Percentiles rank a stretch among this genome's conserved stretches.
Evolutionary conservation across 2,329 filamentous ascomycete species (phyloP).

Genomic region (Oidium heveae): DNA sequence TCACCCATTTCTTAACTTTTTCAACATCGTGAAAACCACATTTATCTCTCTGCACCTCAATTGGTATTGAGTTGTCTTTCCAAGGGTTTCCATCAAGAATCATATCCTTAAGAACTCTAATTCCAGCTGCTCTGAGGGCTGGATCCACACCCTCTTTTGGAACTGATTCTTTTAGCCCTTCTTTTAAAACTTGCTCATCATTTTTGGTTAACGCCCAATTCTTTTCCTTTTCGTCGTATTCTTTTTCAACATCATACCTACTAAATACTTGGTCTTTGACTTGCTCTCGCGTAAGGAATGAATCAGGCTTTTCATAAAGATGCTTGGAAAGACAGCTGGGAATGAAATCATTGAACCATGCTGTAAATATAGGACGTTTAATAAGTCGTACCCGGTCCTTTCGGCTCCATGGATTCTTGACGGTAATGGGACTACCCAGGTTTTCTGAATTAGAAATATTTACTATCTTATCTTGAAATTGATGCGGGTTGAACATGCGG

Average conservation of each 20-base stretch:
- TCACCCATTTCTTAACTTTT: slow-evolving; percentile 19
- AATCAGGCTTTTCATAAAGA: slow-evolving; percentile 8
- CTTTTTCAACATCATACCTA: slow-evolving; percentile 20
- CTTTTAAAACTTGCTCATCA: slow-evolving; percentile 19
- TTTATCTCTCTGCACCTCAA: slow-evolving; percentile 11
- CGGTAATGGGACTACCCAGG: too few species aligned
- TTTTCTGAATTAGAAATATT: not conserved
- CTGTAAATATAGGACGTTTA: slow-evolving; percentile 28
- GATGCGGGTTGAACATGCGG: slow-evolving; percentile 24
- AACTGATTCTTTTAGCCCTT: slow-evolving; percentile 19
- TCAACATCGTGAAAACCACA: slow-evolving; percentile 21
- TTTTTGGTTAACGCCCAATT: slow-evolving; percentile 20
- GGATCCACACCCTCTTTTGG: slow-evolving; percentile 9
- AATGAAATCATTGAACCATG: slow-evolving; percentile 39
- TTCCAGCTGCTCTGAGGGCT: slow-evolving; percentile 8
- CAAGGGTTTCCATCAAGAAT: slow-evolving; percentile 17
- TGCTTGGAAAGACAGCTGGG: slow-evolving; percentile 22
- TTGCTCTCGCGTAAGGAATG: slow-evolving; percentile 16
- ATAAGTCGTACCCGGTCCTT: slow-evolving; percentile 32
- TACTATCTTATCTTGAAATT: not conserved
- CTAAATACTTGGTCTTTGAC: slow-evolving; percentile 28
- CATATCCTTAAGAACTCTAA: slow-evolving; percentile 23
- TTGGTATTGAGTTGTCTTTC: not conserved
- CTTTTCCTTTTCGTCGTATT: slow-evolving; percentile 20
- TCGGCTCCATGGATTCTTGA: slow-evolving; percentile 13